A percentile compares a stretch with the other conserved stretches of the same genome.
Conservation (phyloP, 176 grass and related monocot genomes). For the Neostapfia colusana region DNA sequence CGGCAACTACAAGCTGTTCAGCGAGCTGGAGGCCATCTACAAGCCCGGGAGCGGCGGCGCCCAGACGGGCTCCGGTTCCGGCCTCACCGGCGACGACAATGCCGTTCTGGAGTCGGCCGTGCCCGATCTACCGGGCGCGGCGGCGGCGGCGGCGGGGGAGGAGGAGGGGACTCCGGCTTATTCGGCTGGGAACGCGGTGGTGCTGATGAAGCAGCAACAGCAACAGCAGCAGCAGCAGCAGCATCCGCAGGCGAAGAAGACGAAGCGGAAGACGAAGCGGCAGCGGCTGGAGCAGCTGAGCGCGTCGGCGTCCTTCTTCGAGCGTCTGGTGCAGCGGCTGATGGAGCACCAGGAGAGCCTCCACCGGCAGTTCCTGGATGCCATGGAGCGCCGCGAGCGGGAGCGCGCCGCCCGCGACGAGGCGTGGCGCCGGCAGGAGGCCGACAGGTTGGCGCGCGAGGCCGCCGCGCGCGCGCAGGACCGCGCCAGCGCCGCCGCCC, state of each 20-base stretch:
- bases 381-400: conserved; percentile 83
- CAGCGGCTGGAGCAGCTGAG: conserved; percentile 55
- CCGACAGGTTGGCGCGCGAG: conserved; percentile 65
- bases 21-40: conserved; percentile 96
- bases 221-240: neutral
- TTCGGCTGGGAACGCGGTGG: conserved; percentile 64
- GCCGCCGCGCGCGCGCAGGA: conserved; percentile 58
- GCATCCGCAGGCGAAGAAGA: too few relatives aligned
- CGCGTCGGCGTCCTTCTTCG: conserved; percentile 82
- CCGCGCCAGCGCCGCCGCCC: conserved; percentile 62
- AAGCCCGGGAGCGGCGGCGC: conserved; percentile 66
- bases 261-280: conserved; percentile 34
- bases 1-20: conserved; percentile 94
- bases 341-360: conserved; percentile 98
- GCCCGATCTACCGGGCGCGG: too few relatives aligned
- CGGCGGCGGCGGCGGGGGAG: too few relatives aligned
- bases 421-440: conserved; percentile 82
- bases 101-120: too few relatives aligned
- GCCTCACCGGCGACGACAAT: conserved; percentile 77
- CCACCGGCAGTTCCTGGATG: conserved; percentile 83
- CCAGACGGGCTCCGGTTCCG: conserved; percentile 85
- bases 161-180: conserved; percentile 7
- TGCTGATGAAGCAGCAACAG: conserved; percentile 40
- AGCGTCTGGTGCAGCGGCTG: conserved; percentile 74
- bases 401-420: conserved; percentile 78